Evolutionary conservation across 495 filamentous ascomycete genomes (phyloP).

Genomic region (Podospora comata): DNA sequence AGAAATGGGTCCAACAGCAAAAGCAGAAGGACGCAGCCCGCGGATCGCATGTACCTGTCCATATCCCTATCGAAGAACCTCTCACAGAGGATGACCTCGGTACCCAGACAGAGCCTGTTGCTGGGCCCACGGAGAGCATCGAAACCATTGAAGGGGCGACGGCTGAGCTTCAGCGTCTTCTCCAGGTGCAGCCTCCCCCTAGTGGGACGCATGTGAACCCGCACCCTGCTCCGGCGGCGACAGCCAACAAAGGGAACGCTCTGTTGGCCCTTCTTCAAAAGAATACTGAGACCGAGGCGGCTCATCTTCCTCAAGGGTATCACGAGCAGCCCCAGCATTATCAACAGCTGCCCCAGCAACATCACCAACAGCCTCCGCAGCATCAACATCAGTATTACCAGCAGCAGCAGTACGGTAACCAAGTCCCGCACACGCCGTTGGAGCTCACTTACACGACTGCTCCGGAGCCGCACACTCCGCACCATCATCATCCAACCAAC

Average conservation of each 20-base stretch:
- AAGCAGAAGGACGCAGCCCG: constrained; percentile 60
- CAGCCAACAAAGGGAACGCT: constrained; percentile 34
- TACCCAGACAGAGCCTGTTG: constrained; percentile 27
- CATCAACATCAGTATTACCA: constrained; percentile 6
- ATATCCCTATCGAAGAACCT: constrained; percentile 33
- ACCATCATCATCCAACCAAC: constrained; percentile 41
- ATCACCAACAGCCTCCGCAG: not conserved
- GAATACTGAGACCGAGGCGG: constrained; percentile 19
- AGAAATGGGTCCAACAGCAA: constrained; percentile 86
- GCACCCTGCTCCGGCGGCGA: constrained; percentile 21
- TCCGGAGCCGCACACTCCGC: constrained; percentile 39
- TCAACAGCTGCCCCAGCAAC: constrained; percentile 4
- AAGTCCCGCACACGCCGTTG: constrained; percentile 38
- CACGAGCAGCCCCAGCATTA: constrained; percentile 10
- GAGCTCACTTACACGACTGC: constrained; percentile 40
- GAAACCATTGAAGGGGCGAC: constrained; percentile 56
- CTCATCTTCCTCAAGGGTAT: constrained; percentile 16
- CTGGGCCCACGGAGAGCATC: constrained; percentile 24
- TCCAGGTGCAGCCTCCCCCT: constrained; percentile 57
- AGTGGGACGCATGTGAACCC: constrained; percentile 37
- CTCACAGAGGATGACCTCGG: constrained; percentile 44
- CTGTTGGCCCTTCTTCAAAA: constrained; percentile 36
- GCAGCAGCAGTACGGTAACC: constrained; percentile 7
- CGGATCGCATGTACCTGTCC: constrained; percentile 30
- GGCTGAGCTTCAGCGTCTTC: constrained; percentile 58